Conservation (phyloP, 108 stramenopile species). For the Skeletonema menzelii region DNA sequence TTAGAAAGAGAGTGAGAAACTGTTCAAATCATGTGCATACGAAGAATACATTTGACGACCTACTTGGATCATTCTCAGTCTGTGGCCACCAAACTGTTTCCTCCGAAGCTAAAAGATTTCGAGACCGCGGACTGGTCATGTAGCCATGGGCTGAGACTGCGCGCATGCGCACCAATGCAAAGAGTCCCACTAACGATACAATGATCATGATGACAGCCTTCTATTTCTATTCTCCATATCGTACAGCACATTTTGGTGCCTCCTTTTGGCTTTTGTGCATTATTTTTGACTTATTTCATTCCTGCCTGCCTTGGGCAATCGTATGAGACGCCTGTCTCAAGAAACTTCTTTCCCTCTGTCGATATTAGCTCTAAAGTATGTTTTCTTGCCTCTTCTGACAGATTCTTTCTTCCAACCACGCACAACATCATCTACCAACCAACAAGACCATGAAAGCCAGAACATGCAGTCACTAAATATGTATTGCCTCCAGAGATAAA, state of each 20-base stretch:
- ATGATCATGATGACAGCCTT: neutral
- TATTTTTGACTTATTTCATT: too few species aligned
- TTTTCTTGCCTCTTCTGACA: too few species aligned
- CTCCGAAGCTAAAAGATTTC: constrained; percentile 32
- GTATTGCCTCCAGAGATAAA: too few species aligned
- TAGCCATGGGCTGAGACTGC: constrained; percentile 1
- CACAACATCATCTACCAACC: too few species aligned
- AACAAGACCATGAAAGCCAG: too few species aligned
- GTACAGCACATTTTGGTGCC: too few species aligned
- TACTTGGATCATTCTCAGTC: constrained; percentile 9
- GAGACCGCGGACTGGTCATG: constrained; percentile 9
- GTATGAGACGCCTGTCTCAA: neutral
- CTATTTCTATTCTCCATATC: neutral
- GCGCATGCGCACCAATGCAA: neutral
- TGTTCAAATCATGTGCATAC: neutral
- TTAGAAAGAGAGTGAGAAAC: neutral
- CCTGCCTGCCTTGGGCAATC: too few species aligned
- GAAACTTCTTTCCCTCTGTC: neutral
- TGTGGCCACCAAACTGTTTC: constrained; percentile 48
- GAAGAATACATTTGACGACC: too few species aligned
- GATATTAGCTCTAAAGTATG: too few species aligned
- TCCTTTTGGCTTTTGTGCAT: too few species aligned
- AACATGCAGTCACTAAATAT: too few species aligned
- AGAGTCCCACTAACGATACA: neutral
- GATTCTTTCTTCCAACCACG: too few species aligned